Evolutionary conservation across 148 eudicot genomes (phyloP), one percentile per base, ranked within the genome.

Genomic region (Camellia sinensis): DNA sequence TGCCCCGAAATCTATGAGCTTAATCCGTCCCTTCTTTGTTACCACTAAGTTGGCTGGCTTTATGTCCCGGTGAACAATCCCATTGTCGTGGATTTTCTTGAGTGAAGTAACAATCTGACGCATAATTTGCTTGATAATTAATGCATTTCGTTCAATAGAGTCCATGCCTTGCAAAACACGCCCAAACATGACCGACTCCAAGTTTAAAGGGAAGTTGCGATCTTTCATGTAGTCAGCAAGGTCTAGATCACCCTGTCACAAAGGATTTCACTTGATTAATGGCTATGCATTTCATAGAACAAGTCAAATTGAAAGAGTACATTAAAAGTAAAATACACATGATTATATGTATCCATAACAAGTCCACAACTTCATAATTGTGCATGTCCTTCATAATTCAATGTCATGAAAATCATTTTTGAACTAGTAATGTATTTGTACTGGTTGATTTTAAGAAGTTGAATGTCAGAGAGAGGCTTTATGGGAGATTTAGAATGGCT

Each of bases 1-100:
- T 18, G 99, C 99, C 72, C 99, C 99, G 70, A 95, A 95, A 86
- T 95, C 99, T 46, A 95, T 95, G 69, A 95, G 92, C 79, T 95
- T 95, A 82, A 95, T 95, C 83, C 81, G 81, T 11, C 97, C 99
- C 87, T 92, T 95, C 85, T 92, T 95, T 43, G 99, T 95, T 66
- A 95, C 97, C 17, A 95, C 97, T 50, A 95, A 87, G 80, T 95
- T 95, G 80, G 99, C 88, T 14, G 99, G 99, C 85, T 95, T 95
- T 63, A 95, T 92, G 89, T 95, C 99, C 18, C 99, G 86, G 73
- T 95, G 99, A 74, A 95, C 94, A 59, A 95, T 95, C 21, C 98
- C 98, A 4, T 87, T 93, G 84, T 90, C 88, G 21, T 95, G 97
- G 75, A 95, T 91, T 79, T 95, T 95, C 92, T 92, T 95, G 70